These are phyloP conservation scores for Trichosphaerium sp. DNA, from an alignment of 78 protist species.

Conservation along the genomic window DNA sequence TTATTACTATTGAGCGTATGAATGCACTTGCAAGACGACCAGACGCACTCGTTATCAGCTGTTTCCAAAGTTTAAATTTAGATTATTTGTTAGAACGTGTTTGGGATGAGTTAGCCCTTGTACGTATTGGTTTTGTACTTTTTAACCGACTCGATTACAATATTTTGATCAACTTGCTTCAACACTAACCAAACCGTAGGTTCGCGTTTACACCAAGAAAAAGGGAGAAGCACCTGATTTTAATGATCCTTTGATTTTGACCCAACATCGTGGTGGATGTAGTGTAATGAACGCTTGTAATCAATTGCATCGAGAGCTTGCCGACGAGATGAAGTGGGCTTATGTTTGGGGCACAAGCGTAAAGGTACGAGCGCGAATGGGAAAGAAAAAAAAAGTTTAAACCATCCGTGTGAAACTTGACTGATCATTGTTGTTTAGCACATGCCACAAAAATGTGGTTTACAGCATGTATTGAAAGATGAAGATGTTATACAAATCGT, in stretches of 20 bases:
- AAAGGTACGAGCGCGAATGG: too few relatives aligned
- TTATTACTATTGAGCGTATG: constrained; percentile 40
- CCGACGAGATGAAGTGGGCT: constrained; percentile 22
- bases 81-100: constrained; percentile 21
- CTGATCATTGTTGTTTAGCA: too few relatives aligned
- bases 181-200: too few relatives aligned
- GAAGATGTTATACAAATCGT: constrained; percentile 71
- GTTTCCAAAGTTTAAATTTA: constrained; percentile 12
- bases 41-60: constrained; percentile 11
- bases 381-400: too few relatives aligned
- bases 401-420: too few relatives aligned
- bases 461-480: constrained; percentile 45
- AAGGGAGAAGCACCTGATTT: constrained; percentile 42
- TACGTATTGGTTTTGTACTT: too few relatives aligned
- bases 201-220: constrained; percentile 69
- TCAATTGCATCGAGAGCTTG: neutral
- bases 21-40: constrained; percentile 29
- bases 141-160: too few relatives aligned
- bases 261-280: neutral
- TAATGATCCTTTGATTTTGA: constrained; percentile 37
- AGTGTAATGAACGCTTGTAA: neutral
- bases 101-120: constrained; percentile 59
- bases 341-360: constrained; percentile 52
- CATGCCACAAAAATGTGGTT: constrained; percentile 53
- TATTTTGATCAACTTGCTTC: too few relatives aligned